Evolutionary conservation across 352 stramenopile genomes (phyloP).

Genomic region (Pythium utonaiense): DNA sequence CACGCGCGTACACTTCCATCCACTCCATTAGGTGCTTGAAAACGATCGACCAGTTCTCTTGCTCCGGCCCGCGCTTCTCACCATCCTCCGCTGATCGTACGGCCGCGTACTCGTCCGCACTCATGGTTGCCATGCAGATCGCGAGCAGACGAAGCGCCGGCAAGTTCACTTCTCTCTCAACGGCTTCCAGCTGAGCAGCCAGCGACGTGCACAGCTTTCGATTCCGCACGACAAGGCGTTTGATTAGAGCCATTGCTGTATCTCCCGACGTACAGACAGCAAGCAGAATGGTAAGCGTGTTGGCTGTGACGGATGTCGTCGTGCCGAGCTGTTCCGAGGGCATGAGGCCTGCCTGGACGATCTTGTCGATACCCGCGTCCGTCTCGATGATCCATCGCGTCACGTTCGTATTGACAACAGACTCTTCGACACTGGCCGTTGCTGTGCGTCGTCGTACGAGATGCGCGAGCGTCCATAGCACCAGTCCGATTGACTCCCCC

Average conservation of each 20-base stretch:
- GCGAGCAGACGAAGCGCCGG: constrained; percentile 45
- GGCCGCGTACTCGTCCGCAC: background rate
- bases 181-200: constrained; percentile 42
- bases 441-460: constrained; percentile 26
- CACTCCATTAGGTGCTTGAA: constrained; percentile 59
- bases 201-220: constrained; percentile 39
- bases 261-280: constrained; percentile 7
- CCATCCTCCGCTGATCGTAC: background rate
- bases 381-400: constrained; percentile 36
- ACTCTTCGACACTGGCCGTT: background rate
- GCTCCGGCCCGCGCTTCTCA: background rate
- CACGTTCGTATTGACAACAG: constrained; percentile 11
- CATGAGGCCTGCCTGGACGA: constrained; percentile 36
- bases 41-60: constrained; percentile 39
- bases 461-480: constrained; percentile 43
- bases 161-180: constrained; percentile 44
- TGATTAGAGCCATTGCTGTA: background rate
- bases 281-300: constrained; percentile 43
- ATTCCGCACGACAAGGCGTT: constrained; percentile 11
- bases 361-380: constrained; percentile 26
- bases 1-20: constrained; percentile 65
- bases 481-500: constrained; percentile 29
- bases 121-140: constrained; percentile 27
- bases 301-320: constrained; percentile 28
- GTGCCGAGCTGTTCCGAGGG: constrained; percentile 32